Conservation (phyloP, 1,284 basidiomycete species). For the Mycocalia duriaeana region DNA sequence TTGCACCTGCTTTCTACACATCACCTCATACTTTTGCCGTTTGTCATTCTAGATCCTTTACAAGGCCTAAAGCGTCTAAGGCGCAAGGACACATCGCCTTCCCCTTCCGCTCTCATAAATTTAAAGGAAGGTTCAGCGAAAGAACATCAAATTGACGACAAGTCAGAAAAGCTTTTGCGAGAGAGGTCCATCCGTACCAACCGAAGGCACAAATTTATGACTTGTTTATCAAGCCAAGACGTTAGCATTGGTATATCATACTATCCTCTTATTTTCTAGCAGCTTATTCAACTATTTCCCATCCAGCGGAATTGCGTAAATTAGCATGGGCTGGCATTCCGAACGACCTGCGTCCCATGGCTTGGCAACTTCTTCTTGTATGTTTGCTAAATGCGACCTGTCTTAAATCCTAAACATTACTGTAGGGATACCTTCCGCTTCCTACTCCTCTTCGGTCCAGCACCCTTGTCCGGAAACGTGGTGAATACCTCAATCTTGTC, state of each 20-base stretch:
- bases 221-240: constrained; percentile 64
- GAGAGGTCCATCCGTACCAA: constrained; percentile 74
- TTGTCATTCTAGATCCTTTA: constrained; percentile 51
- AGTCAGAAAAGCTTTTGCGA: constrained; percentile 57
- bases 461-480: constrained; percentile 83
- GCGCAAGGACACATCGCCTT: constrained; percentile 33
- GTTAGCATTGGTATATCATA: constrained; percentile 66
- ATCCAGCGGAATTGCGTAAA: constrained; percentile 74
- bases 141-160: constrained; percentile 29
- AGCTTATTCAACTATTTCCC: constrained; percentile 3
- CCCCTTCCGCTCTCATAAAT: constrained; percentile 12
- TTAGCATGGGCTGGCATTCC: constrained; percentile 97
- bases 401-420: constrained; percentile 5
- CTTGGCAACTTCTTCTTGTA: constrained; percentile 93
- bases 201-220: constrained; percentile 68
- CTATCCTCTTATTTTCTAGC: constrained; percentile 4
- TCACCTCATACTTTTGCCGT: constrained; percentile 8
- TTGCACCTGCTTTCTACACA: constrained; percentile 6
- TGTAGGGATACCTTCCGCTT: constrained; percentile 87
- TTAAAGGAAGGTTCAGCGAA: constrained; percentile 16
- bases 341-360: constrained; percentile 80
- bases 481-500: constrained; percentile 88
- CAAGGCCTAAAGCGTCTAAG: constrained; percentile 40
- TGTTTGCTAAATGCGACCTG: constrained; percentile 35
- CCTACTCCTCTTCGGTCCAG: constrained; percentile 73